Conservation (phyloP, 2,329 filamentous ascomycete species). For the Penicillium hordei region DNA sequence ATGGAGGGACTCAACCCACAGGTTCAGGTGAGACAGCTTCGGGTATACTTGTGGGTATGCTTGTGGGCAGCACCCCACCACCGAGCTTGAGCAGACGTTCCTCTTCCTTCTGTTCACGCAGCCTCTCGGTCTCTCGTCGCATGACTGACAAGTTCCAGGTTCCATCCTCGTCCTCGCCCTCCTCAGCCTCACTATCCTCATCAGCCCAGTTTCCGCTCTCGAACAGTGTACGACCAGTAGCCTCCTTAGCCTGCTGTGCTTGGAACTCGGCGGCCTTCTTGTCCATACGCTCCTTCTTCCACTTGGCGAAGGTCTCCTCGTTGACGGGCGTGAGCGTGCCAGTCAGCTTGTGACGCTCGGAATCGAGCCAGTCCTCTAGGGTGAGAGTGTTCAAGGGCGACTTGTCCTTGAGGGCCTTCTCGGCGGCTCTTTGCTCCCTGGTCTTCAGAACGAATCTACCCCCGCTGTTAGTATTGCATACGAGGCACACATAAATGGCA, state of each 20-base stretch:
- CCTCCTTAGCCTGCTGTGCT: slow-evolving; percentile 87
- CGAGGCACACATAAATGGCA: neutral
- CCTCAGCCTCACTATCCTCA: slow-evolving; percentile 59
- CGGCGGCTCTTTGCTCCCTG: slow-evolving; percentile 90
- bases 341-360: slow-evolving; percentile 90
- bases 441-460: slow-evolving; percentile 91
- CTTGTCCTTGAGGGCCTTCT: slow-evolving; percentile 95
- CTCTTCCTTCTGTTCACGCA: slow-evolving; percentile 74
- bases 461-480: slow-evolving; percentile 11
- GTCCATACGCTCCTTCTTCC: slow-evolving; percentile 90
- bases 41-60: slow-evolving; percentile 7
- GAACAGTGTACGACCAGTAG: slow-evolving; percentile 90
- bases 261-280: slow-evolving; percentile 97
- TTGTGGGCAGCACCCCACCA: slow-evolving; percentile 28
- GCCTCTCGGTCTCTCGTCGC: slow-evolving; percentile 77
- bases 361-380: slow-evolving; percentile 95
- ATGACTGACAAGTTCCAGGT: slow-evolving; percentile 80
- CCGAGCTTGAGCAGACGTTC: slow-evolving; percentile 55
- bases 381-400: slow-evolving; percentile 91
- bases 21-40: slow-evolving; percentile 23
- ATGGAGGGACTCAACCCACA: slow-evolving; percentile 28
- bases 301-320: slow-evolving; percentile 87
- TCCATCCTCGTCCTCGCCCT: slow-evolving; percentile 54
- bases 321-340: slow-evolving; percentile 92
- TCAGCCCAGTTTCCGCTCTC: slow-evolving; percentile 91